Percentiles rank a stretch among this genome's conserved stretches.
These are phyloP conservation scores for Kalmusia sp. DNA, from an alignment of 2,329 filamentous ascomycete species.

Conservation along the genomic window DNA sequence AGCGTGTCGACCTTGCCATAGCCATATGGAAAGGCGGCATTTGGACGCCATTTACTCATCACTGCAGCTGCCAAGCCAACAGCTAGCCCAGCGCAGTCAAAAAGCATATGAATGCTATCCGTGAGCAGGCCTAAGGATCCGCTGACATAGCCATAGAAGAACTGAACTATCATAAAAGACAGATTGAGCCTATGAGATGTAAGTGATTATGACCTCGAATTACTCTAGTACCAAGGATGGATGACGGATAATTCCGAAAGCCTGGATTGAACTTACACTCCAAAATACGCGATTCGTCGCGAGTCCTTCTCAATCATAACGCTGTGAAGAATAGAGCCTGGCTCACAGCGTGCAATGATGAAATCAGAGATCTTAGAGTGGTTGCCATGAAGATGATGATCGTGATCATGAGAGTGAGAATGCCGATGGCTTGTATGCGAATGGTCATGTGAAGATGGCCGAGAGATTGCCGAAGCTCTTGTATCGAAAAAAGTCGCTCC, in stretches of 20 bases:
- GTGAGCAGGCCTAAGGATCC: slow-evolving; percentile 94
- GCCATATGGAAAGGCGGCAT: slow-evolving; percentile 87
- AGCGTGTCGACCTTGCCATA: slow-evolving; percentile 97
- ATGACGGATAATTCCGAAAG: not conserved
- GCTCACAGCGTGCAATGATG: slow-evolving; percentile 72
- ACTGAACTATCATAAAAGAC: slow-evolving; percentile 91
- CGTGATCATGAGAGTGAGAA: slow-evolving; percentile 32
- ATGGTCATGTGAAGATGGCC: slow-evolving; percentile 40
- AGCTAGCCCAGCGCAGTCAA: slow-evolving; percentile 90
- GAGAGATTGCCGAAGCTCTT: slow-evolving; percentile 24
- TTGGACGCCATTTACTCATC: slow-evolving; percentile 96
- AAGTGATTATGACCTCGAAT: not conserved
- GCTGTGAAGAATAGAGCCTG: slow-evolving; percentile 80
- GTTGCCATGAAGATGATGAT: slow-evolving; percentile 51
- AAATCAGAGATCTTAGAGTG: slow-evolving; percentile 75
- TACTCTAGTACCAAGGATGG: not conserved
- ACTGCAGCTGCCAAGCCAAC: slow-evolving; percentile 92
- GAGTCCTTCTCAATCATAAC: slow-evolving; percentile 93
- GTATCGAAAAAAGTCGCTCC: slow-evolving; percentile 52
- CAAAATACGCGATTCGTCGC: slow-evolving; percentile 95
- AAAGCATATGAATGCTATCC: slow-evolving; percentile 99
- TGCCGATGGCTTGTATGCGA: slow-evolving; percentile 41
- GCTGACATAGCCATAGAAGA: slow-evolving; percentile 91
- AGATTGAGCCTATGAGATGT: slow-evolving; percentile 76
- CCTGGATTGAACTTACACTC: slow-evolving; percentile 66